A percentile compares a stretch with the other conserved stretches of the same genome.
Evolutionary conservation across 129 eudicot species (phyloP).

Genomic region (Flaveria ramosissima): DNA sequence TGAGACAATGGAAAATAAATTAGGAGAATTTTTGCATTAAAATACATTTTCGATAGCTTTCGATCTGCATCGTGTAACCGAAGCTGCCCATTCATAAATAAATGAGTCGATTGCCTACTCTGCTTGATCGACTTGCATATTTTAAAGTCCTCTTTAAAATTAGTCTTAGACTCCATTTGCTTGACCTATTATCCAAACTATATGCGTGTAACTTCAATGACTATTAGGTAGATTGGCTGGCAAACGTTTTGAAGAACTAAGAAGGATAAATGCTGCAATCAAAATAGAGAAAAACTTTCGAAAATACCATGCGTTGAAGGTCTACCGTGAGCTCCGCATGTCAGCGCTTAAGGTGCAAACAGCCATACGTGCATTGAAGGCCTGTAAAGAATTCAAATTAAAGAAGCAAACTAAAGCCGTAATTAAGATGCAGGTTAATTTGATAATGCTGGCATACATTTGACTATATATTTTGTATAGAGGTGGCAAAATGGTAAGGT

Average conservation of each 20-base stretch:
- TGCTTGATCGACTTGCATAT: neutral
- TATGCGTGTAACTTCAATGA: slow-evolving; percentile 18
- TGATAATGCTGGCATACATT: slow-evolving; percentile 12
- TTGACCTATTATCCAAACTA: slow-evolving; percentile 10
- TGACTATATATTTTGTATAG: slow-evolving; percentile 7
- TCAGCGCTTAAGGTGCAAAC: slow-evolving; percentile 73
- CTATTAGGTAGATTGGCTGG: slow-evolving; percentile 75
- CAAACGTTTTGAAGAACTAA: slow-evolving; percentile 50
- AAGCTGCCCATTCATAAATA: neutral
- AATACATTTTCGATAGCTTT: neutral
- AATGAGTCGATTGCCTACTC: neutral
- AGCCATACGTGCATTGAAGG: slow-evolving; percentile 68
- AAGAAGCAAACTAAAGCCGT: slow-evolving; percentile 77
- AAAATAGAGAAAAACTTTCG: slow-evolving; percentile 62
- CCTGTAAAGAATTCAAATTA: slow-evolving; percentile 55
- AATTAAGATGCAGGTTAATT: slow-evolving; percentile 69
- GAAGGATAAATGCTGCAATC: slow-evolving; percentile 65
- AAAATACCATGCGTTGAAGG: slow-evolving; percentile 50
- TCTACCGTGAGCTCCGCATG: slow-evolving; percentile 47
- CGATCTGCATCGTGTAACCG: neutral
- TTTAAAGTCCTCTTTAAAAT: neutral
- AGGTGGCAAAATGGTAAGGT: neutral
- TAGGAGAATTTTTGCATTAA: neutral
- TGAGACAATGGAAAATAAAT: neutral
- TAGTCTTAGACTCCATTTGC: neutral